Base-by-base conservation (phyloP, 2,329 filamentous ascomycete species). In the Stemphylium vesicarium region DNA sequence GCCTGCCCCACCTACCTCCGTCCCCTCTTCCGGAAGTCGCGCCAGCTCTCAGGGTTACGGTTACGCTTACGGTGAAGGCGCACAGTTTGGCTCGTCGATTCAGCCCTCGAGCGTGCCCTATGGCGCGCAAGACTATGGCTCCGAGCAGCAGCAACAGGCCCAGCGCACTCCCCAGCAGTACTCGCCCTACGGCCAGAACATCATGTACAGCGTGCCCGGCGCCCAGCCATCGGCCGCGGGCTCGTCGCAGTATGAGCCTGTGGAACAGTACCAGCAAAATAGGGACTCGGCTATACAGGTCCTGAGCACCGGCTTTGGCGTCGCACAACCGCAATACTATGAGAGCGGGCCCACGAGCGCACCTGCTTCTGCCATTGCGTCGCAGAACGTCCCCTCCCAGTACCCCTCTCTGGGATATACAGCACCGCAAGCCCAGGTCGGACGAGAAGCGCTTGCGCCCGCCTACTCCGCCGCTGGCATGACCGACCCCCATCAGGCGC, bases 241-340 rank as follows among this genome's bases (percentile, higher is more conserved):
- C 75, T 85, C 79, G 81, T 88, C 78, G 57, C 77, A 82, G 65
- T 96, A 96, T 79, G 90, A 94, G 76, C 80, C 86, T 71, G 85
- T 88, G 73, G 84, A 87, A 78, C 88, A 88, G 72, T 96, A 92
- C 79, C 84, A 88, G 80, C 90, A 92, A 72, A 85, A 88, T 57
- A 70, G 71, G 58, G 70, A 73, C 78, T 86, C 89, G 82, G 85
- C 84, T 57, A 85, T 95, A 78, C 89, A 92, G 74, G 90, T 92
- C 78, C 82, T 93, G 75, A 80, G 87, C 72, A 86, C 78, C 71
- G 83, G 83, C 73, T 85, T 92, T 75, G 83, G 85, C 57, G 83
- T 88, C 72, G 82, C 88, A 79, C 88, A 89, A 72, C 85, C 68
- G 55, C 71, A 72, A 67, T 74, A 89, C 71, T 96, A 95, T 76